Percentiles rank a stretch among this genome's conserved stretches.
Conservation (phyloP, 139 green algal species). For the Pedinophyceae sp. region DNA sequence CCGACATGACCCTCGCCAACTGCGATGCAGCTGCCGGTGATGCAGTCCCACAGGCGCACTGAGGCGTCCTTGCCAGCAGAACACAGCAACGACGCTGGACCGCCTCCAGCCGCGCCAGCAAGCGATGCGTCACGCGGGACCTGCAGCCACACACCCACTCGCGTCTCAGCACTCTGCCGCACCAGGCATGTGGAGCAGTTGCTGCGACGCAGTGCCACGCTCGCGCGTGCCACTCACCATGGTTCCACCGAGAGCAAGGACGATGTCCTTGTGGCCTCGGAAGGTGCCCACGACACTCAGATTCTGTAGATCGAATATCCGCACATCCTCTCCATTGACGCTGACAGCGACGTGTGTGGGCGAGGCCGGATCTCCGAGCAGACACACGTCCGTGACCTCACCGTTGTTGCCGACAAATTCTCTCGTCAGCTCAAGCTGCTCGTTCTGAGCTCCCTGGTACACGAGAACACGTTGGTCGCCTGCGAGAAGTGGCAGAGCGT, state of each 20-base stretch:
- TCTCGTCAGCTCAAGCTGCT: constrained; percentile 20
- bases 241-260: constrained; percentile 49
- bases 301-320: too few relatives aligned
- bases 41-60: constrained; percentile 62
- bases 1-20: constrained; percentile 55
- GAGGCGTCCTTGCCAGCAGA: constrained; percentile 77
- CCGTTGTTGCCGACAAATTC: constrained; percentile 86
- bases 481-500: too few relatives aligned
- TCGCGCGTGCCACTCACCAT: too few relatives aligned
- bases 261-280: constrained; percentile 43
- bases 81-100: constrained; percentile 30
- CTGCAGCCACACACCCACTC: neutral
- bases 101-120: too few relatives aligned
- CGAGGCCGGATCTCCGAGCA: too few relatives aligned
- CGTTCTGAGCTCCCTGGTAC: too few relatives aligned
- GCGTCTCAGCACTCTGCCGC: neutral
- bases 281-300: too few relatives aligned
- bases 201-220: too few relatives aligned
- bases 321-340: too few relatives aligned
- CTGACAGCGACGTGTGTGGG: too few relatives aligned
- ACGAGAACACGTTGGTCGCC: too few relatives aligned
- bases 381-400: constrained; percentile 81
- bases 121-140: too few relatives aligned
- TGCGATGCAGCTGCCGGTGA: constrained; percentile 29
- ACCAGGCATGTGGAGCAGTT: neutral